Base-by-base conservation (phyloP, 2,329 filamentous ascomycete genomes). In the Neopestalotiopsis clavispora region DNA sequence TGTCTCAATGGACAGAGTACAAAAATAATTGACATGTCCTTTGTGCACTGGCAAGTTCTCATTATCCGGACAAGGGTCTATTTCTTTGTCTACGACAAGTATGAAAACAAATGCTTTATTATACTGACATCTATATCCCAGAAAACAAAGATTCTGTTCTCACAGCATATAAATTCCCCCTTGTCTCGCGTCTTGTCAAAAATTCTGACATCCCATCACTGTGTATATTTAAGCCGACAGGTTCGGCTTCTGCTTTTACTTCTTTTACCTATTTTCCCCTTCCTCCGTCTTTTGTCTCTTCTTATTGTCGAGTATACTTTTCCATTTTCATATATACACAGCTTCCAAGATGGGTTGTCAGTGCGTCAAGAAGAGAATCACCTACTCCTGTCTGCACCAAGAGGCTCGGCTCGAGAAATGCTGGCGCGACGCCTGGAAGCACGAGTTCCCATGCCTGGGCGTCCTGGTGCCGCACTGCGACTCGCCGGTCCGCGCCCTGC, bases 361-460 rank as follows among this genome's bases (percentile, higher is more conserved):
- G n/a, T 62, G 59, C 32, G 34, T 20, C 3, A 62, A 40, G 1
- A 63, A 65, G 14, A 28, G 59, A 4, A 14, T 49, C 42, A 57
- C 34, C 17, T 66, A 34, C 64, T 45, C 65, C 7, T 69, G 68
- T 23, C 40, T 42, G 1, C 68, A 69, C 38, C 23, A 42, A 13
- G 49, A 42, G 17, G 23, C 17, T 10, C 64, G 28, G 45, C 6
- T 56, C 3, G 38, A 63, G 3, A 40, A 32, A 20, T 69, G 65
- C 38, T 59, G 60, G 65, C 67, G 66, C 17, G 65, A 60, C 4
- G 42, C n/a, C 13, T 66, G 38, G 32, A 58, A 42, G 28, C 30
- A 20, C 14, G 13, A 17, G 10, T 66, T 58, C 17, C 63, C 65
- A 3, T 63, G 64, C n/a, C 6, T 69, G 14, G 64, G 45, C 1